These are phyloP conservation scores for Neonectria faginata DNA, from an alignment of 2,329 filamentous ascomycete species.

Conservation along the genomic window DNA sequence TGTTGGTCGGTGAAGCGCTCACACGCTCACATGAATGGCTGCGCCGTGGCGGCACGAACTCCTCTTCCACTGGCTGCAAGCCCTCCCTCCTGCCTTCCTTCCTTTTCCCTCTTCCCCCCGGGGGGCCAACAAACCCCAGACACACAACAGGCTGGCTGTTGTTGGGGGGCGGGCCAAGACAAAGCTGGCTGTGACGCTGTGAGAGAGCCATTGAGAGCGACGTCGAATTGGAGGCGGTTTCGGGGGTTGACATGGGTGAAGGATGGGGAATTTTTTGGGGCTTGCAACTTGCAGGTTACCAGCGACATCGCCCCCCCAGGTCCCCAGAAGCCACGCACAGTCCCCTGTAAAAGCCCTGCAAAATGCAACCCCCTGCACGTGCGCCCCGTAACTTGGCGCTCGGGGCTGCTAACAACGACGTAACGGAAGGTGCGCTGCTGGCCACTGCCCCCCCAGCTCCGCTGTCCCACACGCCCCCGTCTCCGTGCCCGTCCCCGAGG, in stretches of 20 bases:
- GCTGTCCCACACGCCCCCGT: slow-evolving; percentile 27
- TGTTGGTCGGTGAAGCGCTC: slow-evolving; percentile 10
- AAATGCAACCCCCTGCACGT: slow-evolving; percentile 14
- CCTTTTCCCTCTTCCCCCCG: slow-evolving; percentile 4
- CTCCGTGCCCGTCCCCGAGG: slow-evolving; percentile 31
- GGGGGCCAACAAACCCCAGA: slow-evolving; percentile 25
- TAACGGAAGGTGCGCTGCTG: slow-evolving; percentile 2
- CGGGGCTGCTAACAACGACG: slow-evolving; percentile 1
- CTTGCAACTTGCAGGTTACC: slow-evolving; percentile 18
- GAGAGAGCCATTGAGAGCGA: slow-evolving; percentile 4
- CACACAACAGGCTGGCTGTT: slow-evolving; percentile 16
- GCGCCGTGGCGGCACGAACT: slow-evolving; percentile 20
- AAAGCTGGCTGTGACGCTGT: neutral
- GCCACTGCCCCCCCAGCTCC: slow-evolving; percentile 24
- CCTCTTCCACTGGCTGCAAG: slow-evolving; percentile 29
- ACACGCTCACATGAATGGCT: slow-evolving; percentile 14
- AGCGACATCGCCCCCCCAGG: slow-evolving; percentile 14
- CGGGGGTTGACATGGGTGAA: slow-evolving; percentile 8
- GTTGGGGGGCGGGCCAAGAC: slow-evolving; percentile 4
- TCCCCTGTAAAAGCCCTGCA: slow-evolving; percentile 17
- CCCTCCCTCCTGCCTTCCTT: slow-evolving; percentile 5
- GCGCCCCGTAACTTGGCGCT: slow-evolving; percentile 19
- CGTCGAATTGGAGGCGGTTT: slow-evolving; percentile 22
- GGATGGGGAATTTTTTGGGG: slow-evolving; percentile 19
- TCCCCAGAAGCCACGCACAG: neutral